phyloP scores from a whole-genome alignment of 2,329 filamentous ascomycete species.

The Phoma sp. region DNA sequence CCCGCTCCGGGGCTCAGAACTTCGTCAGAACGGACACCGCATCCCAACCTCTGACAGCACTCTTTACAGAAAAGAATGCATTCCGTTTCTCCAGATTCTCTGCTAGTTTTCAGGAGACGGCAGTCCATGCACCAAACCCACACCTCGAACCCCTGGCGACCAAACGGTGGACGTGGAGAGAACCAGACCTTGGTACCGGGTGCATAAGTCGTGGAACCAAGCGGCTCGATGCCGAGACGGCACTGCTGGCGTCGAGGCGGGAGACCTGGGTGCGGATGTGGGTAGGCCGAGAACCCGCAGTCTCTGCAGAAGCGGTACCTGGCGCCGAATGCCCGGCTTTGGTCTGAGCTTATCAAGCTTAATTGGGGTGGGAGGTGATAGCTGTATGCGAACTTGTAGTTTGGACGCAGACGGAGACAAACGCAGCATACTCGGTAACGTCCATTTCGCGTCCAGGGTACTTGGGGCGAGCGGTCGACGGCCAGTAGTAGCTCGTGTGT shows the following conservation, averaged over 20 bases:
- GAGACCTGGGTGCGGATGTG: slow-evolving; percentile 2
- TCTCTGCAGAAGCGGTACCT: slow-evolving; percentile 1
- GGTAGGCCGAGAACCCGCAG: slow-evolving; percentile 3
- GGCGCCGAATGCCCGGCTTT: background rate
- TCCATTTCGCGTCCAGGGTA: too few species aligned
- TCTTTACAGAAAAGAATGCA: background rate
- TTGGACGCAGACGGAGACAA: background rate
- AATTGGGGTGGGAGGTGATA: background rate
- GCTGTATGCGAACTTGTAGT: background rate
- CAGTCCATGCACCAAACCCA: background rate
- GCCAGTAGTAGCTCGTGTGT: background rate
- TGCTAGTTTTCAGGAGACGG: background rate
- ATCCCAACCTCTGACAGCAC: background rate
- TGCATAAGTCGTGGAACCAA: background rate
- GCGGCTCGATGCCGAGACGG: background rate
- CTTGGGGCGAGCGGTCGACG: background rate
- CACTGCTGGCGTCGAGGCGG: background rate
- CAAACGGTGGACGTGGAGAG: background rate
- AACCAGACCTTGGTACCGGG: background rate
- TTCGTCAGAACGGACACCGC: background rate
- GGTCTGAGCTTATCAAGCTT: background rate
- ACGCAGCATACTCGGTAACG: background rate
- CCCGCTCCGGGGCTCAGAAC: too few species aligned
- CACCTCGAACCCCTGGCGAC: background rate
- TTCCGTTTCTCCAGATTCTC: background rate